Percentiles rank a stretch among this genome's conserved stretches.
Conservation (phyloP, 371 early-diverging fungal genomes). For the Rhizopus delemar region DNA sequence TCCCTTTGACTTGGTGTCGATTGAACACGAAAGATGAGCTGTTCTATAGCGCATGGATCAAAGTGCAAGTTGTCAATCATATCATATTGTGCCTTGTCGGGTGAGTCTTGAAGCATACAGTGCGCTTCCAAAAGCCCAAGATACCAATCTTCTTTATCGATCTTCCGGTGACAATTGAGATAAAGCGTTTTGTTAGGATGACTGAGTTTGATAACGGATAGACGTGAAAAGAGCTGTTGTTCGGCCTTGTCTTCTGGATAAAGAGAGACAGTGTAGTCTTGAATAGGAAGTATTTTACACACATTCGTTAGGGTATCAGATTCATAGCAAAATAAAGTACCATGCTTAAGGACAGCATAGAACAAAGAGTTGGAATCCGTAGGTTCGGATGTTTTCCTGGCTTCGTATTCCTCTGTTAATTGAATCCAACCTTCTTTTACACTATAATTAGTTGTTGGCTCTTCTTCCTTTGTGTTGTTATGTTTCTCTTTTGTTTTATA, state of each 20-base stretch:
- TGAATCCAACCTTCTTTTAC: constrained; percentile 48
- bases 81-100: constrained; percentile 23
- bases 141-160: constrained; percentile 93
- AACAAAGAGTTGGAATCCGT: constrained; percentile 29
- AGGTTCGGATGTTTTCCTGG: constrained; percentile 27
- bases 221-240: constrained; percentile 55
- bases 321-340: constrained; percentile 80
- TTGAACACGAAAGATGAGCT: constrained; percentile 51
- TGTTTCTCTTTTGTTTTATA: neutral
- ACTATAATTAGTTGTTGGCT: constrained; percentile 3
- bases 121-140: constrained; percentile 56
- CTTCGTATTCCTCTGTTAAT: constrained; percentile 33
- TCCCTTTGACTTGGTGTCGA: constrained; percentile 57
- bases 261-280: constrained; percentile 67
- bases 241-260: constrained; percentile 59
- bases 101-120: constrained; percentile 22
- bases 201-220: constrained; percentile 53
- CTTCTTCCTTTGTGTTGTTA: neutral
- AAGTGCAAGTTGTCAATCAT: constrained; percentile 55
- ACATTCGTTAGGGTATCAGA: constrained; percentile 73
- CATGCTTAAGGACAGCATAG: constrained; percentile 78
- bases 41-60: constrained; percentile 48
- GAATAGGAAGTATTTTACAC: constrained; percentile 67
- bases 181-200: constrained; percentile 27
- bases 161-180: constrained; percentile 56